Percentiles rank a stretch among this genome's conserved stretches.
phyloP scores from a whole-genome alignment of 108 stramenopile species.

The Fragilaria crotonensis region DNA sequence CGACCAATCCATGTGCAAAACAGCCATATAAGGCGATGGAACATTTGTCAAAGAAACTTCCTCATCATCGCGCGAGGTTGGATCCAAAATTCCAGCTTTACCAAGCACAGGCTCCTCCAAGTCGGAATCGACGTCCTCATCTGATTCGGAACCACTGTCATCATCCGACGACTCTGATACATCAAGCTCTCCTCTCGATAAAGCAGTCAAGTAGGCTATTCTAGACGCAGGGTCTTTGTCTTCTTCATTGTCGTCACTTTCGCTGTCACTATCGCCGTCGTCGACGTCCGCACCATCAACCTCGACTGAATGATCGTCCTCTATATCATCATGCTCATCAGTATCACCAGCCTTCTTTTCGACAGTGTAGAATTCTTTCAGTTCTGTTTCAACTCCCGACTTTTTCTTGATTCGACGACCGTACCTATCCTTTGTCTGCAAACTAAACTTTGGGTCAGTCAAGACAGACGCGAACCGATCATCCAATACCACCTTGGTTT shows the following conservation, averaged over 20 bases:
- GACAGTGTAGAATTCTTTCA: constrained; percentile 47
- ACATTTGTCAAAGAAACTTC: constrained; percentile 49
- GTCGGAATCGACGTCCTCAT: constrained; percentile 31
- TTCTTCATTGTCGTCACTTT: constrained; percentile 11
- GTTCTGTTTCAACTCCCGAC: constrained; percentile 24
- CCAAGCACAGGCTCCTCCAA: constrained; percentile 54
- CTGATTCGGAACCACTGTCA: constrained; percentile 19
- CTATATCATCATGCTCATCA: constrained; percentile 10
- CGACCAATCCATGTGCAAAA: constrained; percentile 89
- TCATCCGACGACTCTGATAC: constrained; percentile 58
- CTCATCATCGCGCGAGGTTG: constrained; percentile 36
- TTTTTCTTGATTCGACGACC: constrained; percentile 50
- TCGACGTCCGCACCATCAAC: neutral
- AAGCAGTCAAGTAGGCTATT: constrained; percentile 87
- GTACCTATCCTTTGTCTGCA: constrained; percentile 60
- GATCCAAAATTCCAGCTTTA: constrained; percentile 67
- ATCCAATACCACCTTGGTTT: constrained; percentile 60
- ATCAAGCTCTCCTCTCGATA: constrained; percentile 86
- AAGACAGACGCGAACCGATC: constrained; percentile 79
- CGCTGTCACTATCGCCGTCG: neutral
- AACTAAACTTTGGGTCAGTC: constrained; percentile 64
- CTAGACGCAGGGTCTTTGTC: constrained; percentile 66
- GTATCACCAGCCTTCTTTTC: constrained; percentile 15
- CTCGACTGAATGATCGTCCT: constrained; percentile 4
- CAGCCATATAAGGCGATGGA: constrained; percentile 62